phyloP scores from a whole-genome alignment of 345 rosid species.

The Camelina laxa region DNA sequence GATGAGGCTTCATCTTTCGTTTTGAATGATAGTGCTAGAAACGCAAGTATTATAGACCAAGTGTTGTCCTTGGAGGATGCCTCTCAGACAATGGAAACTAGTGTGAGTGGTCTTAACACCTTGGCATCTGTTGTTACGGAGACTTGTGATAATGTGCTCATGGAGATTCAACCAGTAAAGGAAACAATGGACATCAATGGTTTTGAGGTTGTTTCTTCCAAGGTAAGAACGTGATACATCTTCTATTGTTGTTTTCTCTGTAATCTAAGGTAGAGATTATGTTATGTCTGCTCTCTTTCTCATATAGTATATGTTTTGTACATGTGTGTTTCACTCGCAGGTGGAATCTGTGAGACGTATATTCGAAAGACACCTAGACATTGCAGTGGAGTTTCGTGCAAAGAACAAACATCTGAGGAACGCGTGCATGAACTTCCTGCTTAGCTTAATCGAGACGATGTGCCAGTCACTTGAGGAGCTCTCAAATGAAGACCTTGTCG shows the following conservation, averaged over 20 bases:
- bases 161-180: not conserved
- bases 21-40: no score
- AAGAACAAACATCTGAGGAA: slow-evolving; percentile 6
- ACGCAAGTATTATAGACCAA: not conserved
- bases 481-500: not conserved
- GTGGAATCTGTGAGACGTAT: not conserved
- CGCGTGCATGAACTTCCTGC: not conserved
- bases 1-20: not conserved
- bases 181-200: slow-evolving; percentile 26
- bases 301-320: not conserved
- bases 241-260: not conserved
- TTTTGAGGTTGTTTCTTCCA: slow-evolving; percentile 16
- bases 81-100: not conserved
- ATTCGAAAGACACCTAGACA: not conserved
- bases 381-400: not conserved
- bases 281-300: no score
- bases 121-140: not conserved
- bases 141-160: not conserved
- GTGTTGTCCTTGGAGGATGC: not conserved
- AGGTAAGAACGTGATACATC: not conserved
- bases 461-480: not conserved
- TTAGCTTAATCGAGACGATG: not conserved
- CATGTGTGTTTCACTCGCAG: not conserved
- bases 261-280: no score
- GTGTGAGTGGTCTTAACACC: not conserved